Base-by-base conservation (phyloP, 2,329 filamentous ascomycete species). In the Coleophoma crateriformis region DNA sequence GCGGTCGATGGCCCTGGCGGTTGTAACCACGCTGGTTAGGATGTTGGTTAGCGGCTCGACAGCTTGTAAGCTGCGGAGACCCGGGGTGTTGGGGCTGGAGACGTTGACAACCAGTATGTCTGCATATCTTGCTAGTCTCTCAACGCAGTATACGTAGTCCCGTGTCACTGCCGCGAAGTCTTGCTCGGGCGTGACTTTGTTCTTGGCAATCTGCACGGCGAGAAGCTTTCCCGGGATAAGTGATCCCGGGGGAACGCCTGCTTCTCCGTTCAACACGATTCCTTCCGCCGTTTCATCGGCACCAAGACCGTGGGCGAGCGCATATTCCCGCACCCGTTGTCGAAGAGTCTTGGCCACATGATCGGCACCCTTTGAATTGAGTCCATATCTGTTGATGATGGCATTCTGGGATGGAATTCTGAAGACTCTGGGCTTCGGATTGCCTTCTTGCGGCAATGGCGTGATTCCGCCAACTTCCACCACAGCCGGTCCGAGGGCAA, bases 51-150 rank as follows among this genome's bases (percentile, higher is more conserved):
- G 72, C 1, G 91, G 92, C 56, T 87, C 90, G 0, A 85, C 81
- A 2, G 88, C 87, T 70, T 99, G 94, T 35, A 99, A 74, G 49
- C 90, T 87, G 20, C 94, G 82, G 45, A 97, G 77, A 0, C 94
- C 92, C 0, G 92, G 92, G 0, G 92, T 97, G 71, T 99, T 99
- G 20, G 94, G 94, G 60, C 88, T 95, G 63, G 90, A 96, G 45
- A 99, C 94, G 62, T 99, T 99, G 63, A 99, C 94, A 7, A 97
- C 92, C n/a, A 99, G 73, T 34, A 99, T 87, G 62, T 99, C 94
- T 11, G 94, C 90, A 65, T 96, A 99, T 46, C 79, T 85, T 4
- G 87, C 94, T 35, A 99, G 73, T 42, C 84, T 78, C 48, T 87
- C 76, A 3, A 96, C 91, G 61, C 92, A 96, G 67, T 87, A 88